A percentile compares a stretch with the other conserved stretches of the same genome.
These are phyloP conservation scores for Sonneratia caseolaris DNA, from an alignment of 345 rosid species.

Conservation along the genomic window DNA sequence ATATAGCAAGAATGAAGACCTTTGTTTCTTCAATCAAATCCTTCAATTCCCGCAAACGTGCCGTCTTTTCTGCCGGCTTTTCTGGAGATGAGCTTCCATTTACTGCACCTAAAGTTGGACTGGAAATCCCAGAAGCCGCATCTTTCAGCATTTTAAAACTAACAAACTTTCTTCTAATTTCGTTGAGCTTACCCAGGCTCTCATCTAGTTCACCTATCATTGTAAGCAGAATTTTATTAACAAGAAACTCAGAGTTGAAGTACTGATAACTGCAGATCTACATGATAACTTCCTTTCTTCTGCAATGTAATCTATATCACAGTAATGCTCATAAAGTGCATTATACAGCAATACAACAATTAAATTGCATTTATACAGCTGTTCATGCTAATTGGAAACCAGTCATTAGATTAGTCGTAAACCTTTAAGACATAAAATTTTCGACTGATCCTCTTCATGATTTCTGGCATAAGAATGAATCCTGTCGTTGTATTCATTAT, in stretches of 20 bases:
- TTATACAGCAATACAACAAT: background rate
- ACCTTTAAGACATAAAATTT: constrained; percentile 74
- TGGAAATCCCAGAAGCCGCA: constrained; percentile 46
- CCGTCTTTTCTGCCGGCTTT: constrained; percentile 57
- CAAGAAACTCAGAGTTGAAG: constrained; percentile 3
- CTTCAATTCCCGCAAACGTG: constrained; percentile 57
- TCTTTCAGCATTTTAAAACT: constrained; percentile 79
- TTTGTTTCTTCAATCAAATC: constrained; percentile 67
- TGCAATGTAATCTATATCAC: background rate
- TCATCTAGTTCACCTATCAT: constrained; percentile 81
- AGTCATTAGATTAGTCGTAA: background rate
- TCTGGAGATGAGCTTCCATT: constrained; percentile 77
- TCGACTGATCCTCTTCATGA: constrained; percentile 56
- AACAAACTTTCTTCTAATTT: constrained; percentile 77
- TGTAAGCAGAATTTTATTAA: constrained; percentile 16
- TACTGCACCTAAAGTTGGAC: constrained; percentile 36
- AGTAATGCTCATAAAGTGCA: background rate
- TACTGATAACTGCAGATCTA: background rate
- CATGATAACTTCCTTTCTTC: background rate
- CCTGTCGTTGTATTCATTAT: constrained; percentile 39
- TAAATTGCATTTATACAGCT: background rate
- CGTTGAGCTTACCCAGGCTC: constrained; percentile 76
- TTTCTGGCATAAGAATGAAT: constrained; percentile 38
- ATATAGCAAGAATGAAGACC: constrained; percentile 29
- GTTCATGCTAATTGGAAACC: background rate